A percentile compares a stretch with the other conserved stretches of the same genome.
phyloP scores from a whole-genome alignment of 2,329 filamentous ascomycete species.

The Hypoxylon sp. region DNA sequence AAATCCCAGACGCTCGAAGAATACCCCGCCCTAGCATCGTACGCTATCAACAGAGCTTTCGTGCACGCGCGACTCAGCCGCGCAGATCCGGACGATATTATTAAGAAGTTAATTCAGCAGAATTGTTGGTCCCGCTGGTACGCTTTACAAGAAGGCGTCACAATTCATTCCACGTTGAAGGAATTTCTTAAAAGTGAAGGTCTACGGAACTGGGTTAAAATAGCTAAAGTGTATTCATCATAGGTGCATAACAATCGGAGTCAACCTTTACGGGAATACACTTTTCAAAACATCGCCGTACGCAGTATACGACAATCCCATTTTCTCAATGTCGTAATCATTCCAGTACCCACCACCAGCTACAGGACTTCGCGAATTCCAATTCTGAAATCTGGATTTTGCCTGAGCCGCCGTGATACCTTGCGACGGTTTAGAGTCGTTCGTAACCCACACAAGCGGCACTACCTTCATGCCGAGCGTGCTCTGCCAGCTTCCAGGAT shows the following conservation, averaged over 20 bases:
- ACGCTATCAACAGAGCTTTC: no score
- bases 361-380: conserved; percentile 53
- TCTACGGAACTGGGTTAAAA: no score
- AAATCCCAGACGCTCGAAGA: no score
- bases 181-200: no score
- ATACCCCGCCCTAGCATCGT: no score
- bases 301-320: conserved; percentile 56
- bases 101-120: no score
- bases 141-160: no score
- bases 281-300: conserved; percentile 47
- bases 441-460: conserved; percentile 62
- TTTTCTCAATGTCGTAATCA: conserved; percentile 64
- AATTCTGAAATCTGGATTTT: conserved; percentile 54
- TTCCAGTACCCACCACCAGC: conserved; percentile 63
- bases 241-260: not conserved
- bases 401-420: conserved; percentile 59
- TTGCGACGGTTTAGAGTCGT: conserved; percentile 61
- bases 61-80: no score
- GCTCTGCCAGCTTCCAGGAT: conserved; percentile 58
- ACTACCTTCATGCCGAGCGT: conserved; percentile 59
- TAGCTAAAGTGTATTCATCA: no score
- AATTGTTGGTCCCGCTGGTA: no score
- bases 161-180: no score
- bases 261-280: conserved; percentile 44
- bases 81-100: no score